Percentiles rank a stretch among this genome's conserved stretches.
Conservation (phyloP, 495 filamentous ascomycete species). For the Lasiosphaeris hirsuta region DNA sequence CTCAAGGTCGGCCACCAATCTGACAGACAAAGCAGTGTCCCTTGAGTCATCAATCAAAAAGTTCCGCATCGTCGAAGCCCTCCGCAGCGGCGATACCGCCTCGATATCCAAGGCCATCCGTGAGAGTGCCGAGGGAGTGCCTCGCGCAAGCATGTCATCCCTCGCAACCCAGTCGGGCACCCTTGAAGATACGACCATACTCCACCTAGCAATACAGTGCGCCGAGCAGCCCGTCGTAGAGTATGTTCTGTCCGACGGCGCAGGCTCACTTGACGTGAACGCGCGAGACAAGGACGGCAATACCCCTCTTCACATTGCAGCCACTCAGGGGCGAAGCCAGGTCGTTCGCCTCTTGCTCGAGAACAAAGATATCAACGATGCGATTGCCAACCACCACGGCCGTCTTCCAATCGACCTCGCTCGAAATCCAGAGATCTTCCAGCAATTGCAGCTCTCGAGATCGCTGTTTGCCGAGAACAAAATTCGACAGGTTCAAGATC, state of each 20-base stretch:
- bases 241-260: slow-evolving; percentile 75
- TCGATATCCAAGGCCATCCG: slow-evolving; percentile 86
- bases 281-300: slow-evolving; percentile 89
- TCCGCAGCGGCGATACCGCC: slow-evolving; percentile 84
- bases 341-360: slow-evolving; percentile 79
- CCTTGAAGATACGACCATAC: slow-evolving; percentile 77
- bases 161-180: slow-evolving; percentile 43
- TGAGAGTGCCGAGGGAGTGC: slow-evolving; percentile 53
- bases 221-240: slow-evolving; percentile 95
- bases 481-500: slow-evolving; percentile 72
- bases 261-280: slow-evolving; percentile 73
- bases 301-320: slow-evolving; percentile 85
- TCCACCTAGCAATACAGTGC: slow-evolving; percentile 96
- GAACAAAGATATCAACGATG: slow-evolving; percentile 79
- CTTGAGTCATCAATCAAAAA: slow-evolving; percentile 93
- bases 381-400: slow-evolving; percentile 82
- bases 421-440: slow-evolving; percentile 88
- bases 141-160: slow-evolving; percentile 52
- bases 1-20: slow-evolving; percentile 25
- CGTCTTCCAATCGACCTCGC: slow-evolving; percentile 86
- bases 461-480: slow-evolving; percentile 87
- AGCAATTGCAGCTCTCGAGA: slow-evolving; percentile 86
- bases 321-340: slow-evolving; percentile 71
- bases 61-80: slow-evolving; percentile 88
- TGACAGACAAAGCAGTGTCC: slow-evolving; percentile 47